Conservation (phyloP, 148 eudicot genomes). For the Fagopyrum esculentum region DNA sequence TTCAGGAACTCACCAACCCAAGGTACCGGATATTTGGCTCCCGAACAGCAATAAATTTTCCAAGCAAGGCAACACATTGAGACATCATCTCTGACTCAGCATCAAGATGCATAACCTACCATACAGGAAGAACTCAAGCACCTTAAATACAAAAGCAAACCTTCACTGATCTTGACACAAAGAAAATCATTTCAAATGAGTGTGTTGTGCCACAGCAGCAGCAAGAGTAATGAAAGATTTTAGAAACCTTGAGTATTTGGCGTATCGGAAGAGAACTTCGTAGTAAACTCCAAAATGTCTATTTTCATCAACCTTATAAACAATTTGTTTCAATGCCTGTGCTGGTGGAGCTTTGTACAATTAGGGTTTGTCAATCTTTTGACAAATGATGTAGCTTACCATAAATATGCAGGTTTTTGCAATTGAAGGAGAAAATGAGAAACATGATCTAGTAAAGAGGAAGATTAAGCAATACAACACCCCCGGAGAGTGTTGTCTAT, state of each 20-base stretch:
- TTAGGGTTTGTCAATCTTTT: not conserved
- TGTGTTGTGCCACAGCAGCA: not conserved
- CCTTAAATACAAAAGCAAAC: not conserved
- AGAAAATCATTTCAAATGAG: not conserved
- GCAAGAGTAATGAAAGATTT: not conserved
- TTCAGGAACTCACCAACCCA: constrained; percentile 67
- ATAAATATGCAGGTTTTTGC: not conserved
- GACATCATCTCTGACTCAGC: constrained; percentile 99
- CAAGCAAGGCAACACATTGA: constrained; percentile 99
- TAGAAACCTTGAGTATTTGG: not conserved
- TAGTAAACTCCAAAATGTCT: not conserved
- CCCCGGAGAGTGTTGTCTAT: not conserved
- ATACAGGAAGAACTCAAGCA: constrained; percentile 9
- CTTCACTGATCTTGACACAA: not conserved
- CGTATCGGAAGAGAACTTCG: not conserved
- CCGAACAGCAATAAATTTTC: constrained; percentile 97
- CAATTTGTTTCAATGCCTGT: not conserved
- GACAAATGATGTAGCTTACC: not conserved
- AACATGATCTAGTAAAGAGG: not conserved
- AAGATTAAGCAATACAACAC: not conserved
- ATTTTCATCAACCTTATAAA: not conserved
- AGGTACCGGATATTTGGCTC: constrained; percentile 97
- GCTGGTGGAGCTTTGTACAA: not conserved
- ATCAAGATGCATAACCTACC: constrained; percentile 98
- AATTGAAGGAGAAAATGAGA: not conserved